phyloP scores from a whole-genome alignment of 106 monocot genomes.

The Chionographis japonica region DNA sequence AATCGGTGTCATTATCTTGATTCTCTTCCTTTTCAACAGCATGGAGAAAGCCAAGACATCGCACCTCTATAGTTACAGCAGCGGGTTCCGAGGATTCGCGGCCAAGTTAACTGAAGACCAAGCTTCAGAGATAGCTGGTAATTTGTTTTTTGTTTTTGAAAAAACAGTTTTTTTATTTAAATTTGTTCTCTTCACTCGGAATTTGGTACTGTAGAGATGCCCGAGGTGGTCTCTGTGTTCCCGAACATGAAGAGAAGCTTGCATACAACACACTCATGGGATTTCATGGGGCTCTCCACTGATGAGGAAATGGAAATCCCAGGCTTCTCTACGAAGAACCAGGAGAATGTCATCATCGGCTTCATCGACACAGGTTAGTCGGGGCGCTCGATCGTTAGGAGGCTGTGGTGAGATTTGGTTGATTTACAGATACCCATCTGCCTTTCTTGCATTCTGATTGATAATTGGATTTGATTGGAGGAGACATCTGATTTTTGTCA shows the following conservation, averaged over 20 bases:
- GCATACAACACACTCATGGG: conserved; percentile 94
- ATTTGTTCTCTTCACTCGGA: background rate
- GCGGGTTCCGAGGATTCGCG: conserved; percentile 82
- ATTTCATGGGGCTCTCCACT: conserved; percentile 73
- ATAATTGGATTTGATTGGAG: too few species aligned
- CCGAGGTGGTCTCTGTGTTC: conserved; percentile 73
- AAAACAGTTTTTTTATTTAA: background rate
- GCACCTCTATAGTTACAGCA: conserved; percentile 76
- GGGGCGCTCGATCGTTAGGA: conserved; percentile 22
- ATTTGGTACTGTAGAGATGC: conserved; percentile 45
- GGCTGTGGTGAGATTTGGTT: background rate
- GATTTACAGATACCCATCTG: too few species aligned
- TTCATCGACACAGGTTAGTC: conserved; percentile 86
- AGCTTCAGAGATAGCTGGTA: conserved; percentile 62
- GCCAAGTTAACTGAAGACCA: conserved; percentile 75
- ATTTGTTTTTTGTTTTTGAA: background rate
- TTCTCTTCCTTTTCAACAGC: conserved; percentile 29
- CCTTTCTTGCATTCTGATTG: too few species aligned
- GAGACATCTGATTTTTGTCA: too few species aligned
- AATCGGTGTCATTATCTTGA: background rate
- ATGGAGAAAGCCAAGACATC: conserved; percentile 54
- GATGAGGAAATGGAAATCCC: conserved; percentile 64
- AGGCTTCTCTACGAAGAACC: conserved; percentile 82
- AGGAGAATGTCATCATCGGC: conserved; percentile 91
- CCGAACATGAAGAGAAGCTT: conserved; percentile 64